Evolutionary conservation across 2,329 filamentous ascomycete species (phyloP), one percentile per base, ranked within the genome.

Genomic region (Nemania bipapillata): DNA sequence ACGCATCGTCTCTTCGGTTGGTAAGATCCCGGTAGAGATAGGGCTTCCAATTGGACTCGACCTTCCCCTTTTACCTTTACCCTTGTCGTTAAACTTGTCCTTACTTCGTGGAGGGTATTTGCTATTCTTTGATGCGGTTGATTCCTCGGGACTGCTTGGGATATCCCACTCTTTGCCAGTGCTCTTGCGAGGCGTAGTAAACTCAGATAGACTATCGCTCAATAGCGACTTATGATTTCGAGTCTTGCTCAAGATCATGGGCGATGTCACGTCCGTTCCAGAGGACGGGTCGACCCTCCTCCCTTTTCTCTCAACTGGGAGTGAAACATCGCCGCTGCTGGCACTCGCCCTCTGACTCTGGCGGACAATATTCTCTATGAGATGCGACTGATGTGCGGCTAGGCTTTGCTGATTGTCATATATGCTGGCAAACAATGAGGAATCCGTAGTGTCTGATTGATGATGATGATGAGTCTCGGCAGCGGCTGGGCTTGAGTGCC

Each of bases 301-400:
- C 37, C 65, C 69, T 58, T 74, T 73, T 40, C 61, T 74, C 45
- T 73, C 74, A 42, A 64, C 66, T 2, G 75, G 73, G 15, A 74
- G 68, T 17, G 77, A 77, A 45, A 77, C 65, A 42, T 77, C 73
- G 52, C 75, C 73, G 47, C 77, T 77, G 62, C 76, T 78, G 7
- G 65, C 68, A 61, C 76, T 78, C 9, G 74, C 77, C 42, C 73
- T 77, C 66, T 79, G 77, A 54, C 76, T 78, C 54, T 77, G 76
- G 30, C 74, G 77, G 26, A 79, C 74, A 15, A 79, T 79, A 8
- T 75, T 75, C 60, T 79, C 77, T 49, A 79, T 74, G 24, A 79
- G 75, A 32, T 72, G 60, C 5, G 75, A 75, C n/a, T 77, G 75
- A 32, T 78, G 73, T 20, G 72, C 62, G 3, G 74, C 74, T 26